Base-by-base conservation (phyloP, 106 monocot genomes). In the Phalaenopsis equestris region DNA sequence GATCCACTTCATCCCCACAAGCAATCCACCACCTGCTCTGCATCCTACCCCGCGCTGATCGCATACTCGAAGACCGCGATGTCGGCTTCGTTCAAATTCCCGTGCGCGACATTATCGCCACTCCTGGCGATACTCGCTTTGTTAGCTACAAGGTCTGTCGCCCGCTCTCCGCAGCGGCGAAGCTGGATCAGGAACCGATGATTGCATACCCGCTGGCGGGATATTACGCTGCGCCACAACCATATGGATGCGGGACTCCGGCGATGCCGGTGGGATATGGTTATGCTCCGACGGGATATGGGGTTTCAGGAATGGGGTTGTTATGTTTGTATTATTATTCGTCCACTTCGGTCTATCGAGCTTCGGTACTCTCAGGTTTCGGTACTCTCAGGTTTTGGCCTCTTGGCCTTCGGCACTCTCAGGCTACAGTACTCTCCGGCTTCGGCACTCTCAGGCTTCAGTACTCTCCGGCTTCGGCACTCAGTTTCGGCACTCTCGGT, bases 71-170 rank as follows among this genome's bases (percentile, higher is more conserved):
- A 41, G 91, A 94, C 80, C 90, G 88, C 56, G 81, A 90, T 61
- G 81, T 94, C 76, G 91, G 94, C 77, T 88, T 84, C 86, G 91
- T 91, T 8, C 61, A 73, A 38, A 67, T 93, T 72, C 93, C 90
- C 1, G 47, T 93, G n/a, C 55, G 43, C 41, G 93, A 90, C 30
- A 77, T 93, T 72, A 24, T 86, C 72, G 75, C 67, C 78, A 67
- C 49, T 6, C 21, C 79, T 73, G 39, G 65, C 30, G 64, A 65
- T 8, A 24, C 37, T 36, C 81, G 73, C 75, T 82, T 88, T 56
- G 72, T 94, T 38, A 91, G 88, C 79, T 94, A 91, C 73, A 88
- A 91, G 81, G 90, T 94, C 3, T 76, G 88, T 42, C 84, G 81
- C 42, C 81, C 86, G 14, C 45, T 48, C 77, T 90, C 89, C 75